Conservation (phyloP, 768 basidiomycete genomes). For the Termitomyces sp. region DNA sequence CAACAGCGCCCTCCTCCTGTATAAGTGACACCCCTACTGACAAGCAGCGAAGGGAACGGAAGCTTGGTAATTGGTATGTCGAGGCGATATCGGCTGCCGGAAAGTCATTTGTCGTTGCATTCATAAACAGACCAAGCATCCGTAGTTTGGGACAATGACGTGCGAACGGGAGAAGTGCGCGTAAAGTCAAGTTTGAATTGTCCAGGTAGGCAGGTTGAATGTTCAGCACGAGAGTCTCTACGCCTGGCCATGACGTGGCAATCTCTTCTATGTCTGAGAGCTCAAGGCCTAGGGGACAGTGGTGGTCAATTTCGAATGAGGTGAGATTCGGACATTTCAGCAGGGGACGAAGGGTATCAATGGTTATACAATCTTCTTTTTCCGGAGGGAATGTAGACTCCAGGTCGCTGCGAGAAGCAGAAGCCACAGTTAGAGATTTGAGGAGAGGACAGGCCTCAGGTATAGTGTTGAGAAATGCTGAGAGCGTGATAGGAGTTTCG, state of each 20-base stretch:
- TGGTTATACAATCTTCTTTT: conserved; percentile 20
- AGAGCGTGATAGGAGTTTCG: too few species aligned
- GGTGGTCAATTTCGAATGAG: conserved; percentile 32
- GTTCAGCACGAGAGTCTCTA: conserved; percentile 40
- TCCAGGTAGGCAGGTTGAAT: conserved; percentile 33
- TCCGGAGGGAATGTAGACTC: conserved; percentile 1
- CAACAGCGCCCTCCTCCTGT: conserved; percentile 33
- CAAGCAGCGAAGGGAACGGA: conserved; percentile 29
- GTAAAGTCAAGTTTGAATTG: conserved; percentile 27
- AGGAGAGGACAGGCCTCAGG: conserved; percentile 44
- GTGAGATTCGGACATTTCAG: conserved; percentile 26
- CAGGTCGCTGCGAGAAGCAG: conserved; percentile 17
- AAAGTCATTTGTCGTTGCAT: conserved; percentile 25
- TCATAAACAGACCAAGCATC: conserved; percentile 36
- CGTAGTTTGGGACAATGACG: conserved; percentile 32
- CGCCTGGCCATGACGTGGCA: conserved; percentile 37
- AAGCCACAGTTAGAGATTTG: conserved; percentile 36
- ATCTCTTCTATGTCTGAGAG: conserved; percentile 39
- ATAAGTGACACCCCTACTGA: conserved; percentile 48
- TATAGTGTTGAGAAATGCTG: conserved; percentile 36
- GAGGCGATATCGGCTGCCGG: too few species aligned
- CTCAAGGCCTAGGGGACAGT: too few species aligned
- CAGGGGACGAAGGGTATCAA: conserved; percentile 30
- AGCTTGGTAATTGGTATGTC: conserved; percentile 21
- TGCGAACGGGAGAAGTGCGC: conserved; percentile 35